A percentile compares a stretch with the other conserved stretches of the same genome.
Evolutionary conservation across 1,284 basidiomycete species (phyloP).

Genomic region (Ustilago curta): DNA sequence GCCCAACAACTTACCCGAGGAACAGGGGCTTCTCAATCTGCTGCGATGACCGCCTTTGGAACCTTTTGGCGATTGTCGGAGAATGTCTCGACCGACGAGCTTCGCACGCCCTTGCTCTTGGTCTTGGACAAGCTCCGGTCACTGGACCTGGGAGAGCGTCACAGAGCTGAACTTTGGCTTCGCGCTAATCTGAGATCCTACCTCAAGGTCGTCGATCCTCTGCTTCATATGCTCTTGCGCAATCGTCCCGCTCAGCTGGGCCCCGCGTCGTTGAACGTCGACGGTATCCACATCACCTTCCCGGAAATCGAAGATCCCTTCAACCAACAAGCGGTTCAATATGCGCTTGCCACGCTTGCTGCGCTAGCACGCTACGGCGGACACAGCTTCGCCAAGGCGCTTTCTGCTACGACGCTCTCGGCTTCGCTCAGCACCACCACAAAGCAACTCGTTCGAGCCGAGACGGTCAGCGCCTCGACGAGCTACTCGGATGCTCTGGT

Average conservation of each 20-base stretch:
- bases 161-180: constrained; percentile 59
- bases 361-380: constrained; percentile 87
- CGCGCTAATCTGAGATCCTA: constrained; percentile 56
- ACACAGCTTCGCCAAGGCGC: constrained; percentile 77
- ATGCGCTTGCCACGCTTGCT: constrained; percentile 79
- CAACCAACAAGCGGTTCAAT: constrained; percentile 79
- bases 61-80: constrained; percentile 90
- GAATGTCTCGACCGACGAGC: constrained; percentile 68
- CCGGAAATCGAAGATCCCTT: constrained; percentile 78
- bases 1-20: constrained; percentile 32
- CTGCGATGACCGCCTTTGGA: constrained; percentile 87
- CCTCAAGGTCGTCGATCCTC: constrained; percentile 51
- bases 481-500: constrained; percentile 45
- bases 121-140: constrained; percentile 80
- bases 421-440: constrained; percentile 29
- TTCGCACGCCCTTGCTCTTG: constrained; percentile 80
- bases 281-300: constrained; percentile 12
- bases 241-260: constrained; percentile 10
- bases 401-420: constrained; percentile 26
- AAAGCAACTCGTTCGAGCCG: constrained; percentile 20
- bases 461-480: constrained; percentile 5
- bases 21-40: constrained; percentile 44
- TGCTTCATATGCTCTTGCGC: constrained; percentile 47
- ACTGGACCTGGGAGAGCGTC: constrained; percentile 38
- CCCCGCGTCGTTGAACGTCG: constrained; percentile 5